Base-by-base conservation (phyloP, 257 asterid genomes). In the Perilla frutescens region DNA sequence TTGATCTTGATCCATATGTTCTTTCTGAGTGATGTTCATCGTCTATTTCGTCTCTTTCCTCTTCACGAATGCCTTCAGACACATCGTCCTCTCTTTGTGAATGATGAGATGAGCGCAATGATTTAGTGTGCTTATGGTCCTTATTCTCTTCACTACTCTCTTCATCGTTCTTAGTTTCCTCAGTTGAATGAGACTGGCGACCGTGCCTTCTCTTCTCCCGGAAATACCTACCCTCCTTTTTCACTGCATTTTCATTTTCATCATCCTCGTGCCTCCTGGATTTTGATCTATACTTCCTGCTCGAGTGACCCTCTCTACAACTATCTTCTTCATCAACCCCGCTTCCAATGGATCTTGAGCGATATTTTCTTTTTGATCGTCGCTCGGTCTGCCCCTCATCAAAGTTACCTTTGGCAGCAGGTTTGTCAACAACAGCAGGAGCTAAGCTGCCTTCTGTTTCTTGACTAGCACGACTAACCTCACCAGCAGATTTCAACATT, bases 401-500 rank as follows among this genome's bases (percentile, higher is more conserved):
- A 5, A 79, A 72, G 72, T 64, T 32, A 77, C 45, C 76, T 72
- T 77, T 69, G 67, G 77, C 85, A 5, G 76, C 84, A 4, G 79
- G 77, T 47, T 40, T 37, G 56, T 81, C 66, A 56, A 44, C 39
- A 80, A 75, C 82, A 54, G 73, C 60, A n/a, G 87, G 84, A 72
- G 80, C 77, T 66, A 83, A 77, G 77, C 84, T 83, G 76, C 78
- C 80, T 70, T 81, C 91, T 76, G 79, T 78, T 55, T 74, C 89
- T 70, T 70, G 81, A 63, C 59, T 63, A 56, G 74, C 67, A 66
- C 13, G 75, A 69, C 82, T 62, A 66, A 48, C 81, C 80, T 81
- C 86, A 13, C 70, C 20, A 10, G 53, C 76, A 20, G 80, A 66
- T 41, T 66, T 83, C 9, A 70, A 73, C 26, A 76, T 70, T 73